Conservation (phyloP, 768 basidiomycete genomes). For the Phylloporus scabripes region DNA sequence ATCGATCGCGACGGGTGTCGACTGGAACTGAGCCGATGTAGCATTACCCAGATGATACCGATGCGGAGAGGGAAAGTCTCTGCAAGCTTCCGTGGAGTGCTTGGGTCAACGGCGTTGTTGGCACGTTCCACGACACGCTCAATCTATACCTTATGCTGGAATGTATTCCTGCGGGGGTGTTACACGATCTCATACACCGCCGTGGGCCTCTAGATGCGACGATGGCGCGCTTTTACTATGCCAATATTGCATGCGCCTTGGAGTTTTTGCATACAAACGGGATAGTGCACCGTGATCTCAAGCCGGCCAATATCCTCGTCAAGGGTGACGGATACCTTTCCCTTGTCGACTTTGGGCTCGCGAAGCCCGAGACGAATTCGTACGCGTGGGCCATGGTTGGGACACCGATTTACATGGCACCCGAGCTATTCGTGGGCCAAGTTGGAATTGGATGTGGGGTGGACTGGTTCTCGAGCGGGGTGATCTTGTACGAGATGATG, state of each 20-base stretch:
- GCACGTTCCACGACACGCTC: conserved; percentile 40
- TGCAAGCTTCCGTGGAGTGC: conserved; percentile 46
- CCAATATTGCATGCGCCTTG: conserved; percentile 48
- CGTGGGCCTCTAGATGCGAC: conserved; percentile 29
- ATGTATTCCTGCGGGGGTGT: conserved; percentile 40
- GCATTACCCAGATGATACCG: conserved; percentile 28
- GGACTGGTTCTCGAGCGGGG: conserved; percentile 55
- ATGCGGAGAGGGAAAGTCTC: conserved; percentile 41
- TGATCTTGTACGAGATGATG: conserved; percentile 50
- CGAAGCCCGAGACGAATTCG: conserved; percentile 18
- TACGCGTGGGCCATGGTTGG: conserved; percentile 36
- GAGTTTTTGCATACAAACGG: conserved; percentile 40
- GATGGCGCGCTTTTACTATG: conserved; percentile 45
- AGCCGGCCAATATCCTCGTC: conserved; percentile 54
- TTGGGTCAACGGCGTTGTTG: conserved; percentile 44
- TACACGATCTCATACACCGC: conserved; percentile 35
- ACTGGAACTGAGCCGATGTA: conserved; percentile 7
- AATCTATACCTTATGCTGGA: conserved; percentile 52
- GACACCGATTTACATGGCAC: conserved; percentile 45
- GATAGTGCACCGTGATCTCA: conserved; percentile 52
- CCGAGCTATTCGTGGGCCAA: conserved; percentile 36
- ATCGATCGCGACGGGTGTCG: neutral
- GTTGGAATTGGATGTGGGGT: conserved; percentile 27
- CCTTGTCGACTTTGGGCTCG: conserved; percentile 48
- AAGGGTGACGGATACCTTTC: conserved; percentile 51